Evolutionary conservation across 768 basidiomycete species (phyloP).

Genomic region (Suillus discolor): DNA sequence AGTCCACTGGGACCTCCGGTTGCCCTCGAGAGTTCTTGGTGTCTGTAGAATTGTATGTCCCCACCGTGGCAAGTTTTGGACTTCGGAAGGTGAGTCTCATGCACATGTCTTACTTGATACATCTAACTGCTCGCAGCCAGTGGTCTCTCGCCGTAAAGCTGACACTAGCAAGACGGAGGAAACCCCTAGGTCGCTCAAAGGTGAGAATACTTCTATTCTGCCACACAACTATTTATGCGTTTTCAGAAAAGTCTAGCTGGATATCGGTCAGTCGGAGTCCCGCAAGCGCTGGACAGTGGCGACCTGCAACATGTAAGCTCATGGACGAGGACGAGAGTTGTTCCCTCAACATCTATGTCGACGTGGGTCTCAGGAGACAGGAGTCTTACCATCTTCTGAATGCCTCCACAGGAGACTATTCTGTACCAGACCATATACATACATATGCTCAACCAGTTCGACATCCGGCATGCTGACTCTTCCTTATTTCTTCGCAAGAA

Average conservation of each 20-base stretch:
- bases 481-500: constrained; percentile 79
- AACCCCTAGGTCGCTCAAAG: constrained; percentile 57
- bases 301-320: constrained; percentile 71
- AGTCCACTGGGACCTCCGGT: constrained; percentile 12
- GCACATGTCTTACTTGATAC: neutral
- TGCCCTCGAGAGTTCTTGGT: constrained; percentile 56
- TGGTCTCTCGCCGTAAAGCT: constrained; percentile 50
- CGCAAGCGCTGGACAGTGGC: constrained; percentile 64
- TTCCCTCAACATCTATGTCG: constrained; percentile 72
- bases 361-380: constrained; percentile 46
- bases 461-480: constrained; percentile 74
- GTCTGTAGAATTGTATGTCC: constrained; percentile 64
- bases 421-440: constrained; percentile 75
- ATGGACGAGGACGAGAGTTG: constrained; percentile 68
- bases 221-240: constrained; percentile 8
- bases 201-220: constrained; percentile 33
- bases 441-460: constrained; percentile 75
- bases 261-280: constrained; percentile 56
- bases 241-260: constrained; percentile 74
- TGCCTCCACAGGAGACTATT: constrained; percentile 57
- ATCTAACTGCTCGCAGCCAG: constrained; percentile 37
- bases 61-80: constrained; percentile 48
- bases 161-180: constrained; percentile 58
- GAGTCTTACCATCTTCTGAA: constrained; percentile 16
- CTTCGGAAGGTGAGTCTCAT: constrained; percentile 57